These are phyloP conservation scores for Venturia nashicola DNA, from an alignment of 2,329 filamentous ascomycete species.

Conservation along the genomic window DNA sequence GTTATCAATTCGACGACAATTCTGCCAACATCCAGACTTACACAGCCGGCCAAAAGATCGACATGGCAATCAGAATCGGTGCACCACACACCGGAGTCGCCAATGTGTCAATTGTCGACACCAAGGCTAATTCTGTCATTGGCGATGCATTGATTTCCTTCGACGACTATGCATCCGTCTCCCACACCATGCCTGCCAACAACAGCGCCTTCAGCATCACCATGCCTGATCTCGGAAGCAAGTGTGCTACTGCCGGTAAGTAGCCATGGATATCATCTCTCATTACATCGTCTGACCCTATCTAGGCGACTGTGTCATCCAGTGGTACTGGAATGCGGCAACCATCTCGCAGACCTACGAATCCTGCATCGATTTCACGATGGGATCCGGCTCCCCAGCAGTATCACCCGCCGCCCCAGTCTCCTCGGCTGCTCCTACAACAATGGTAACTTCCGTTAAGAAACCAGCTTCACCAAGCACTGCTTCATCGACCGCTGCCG, in stretches of 20 bases:
- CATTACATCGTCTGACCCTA: background rate
- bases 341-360: constrained; percentile 49
- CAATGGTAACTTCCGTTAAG: background rate
- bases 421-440: background rate
- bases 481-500: background rate
- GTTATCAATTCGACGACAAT: constrained; percentile 45
- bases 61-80: constrained; percentile 34
- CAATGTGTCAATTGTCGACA: constrained; percentile 48
- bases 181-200: constrained; percentile 28
- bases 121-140: constrained; percentile 38
- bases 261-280: constrained; percentile 2
- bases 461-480: background rate
- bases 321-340: constrained; percentile 50
- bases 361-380: constrained; percentile 48
- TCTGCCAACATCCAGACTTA: constrained; percentile 39
- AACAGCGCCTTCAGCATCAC: constrained; percentile 41
- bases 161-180: constrained; percentile 41
- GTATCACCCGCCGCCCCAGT: background rate
- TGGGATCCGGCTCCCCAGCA: constrained; percentile 16
- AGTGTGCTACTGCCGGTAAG: constrained; percentile 35
- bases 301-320: constrained; percentile 35
- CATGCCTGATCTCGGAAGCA: constrained; percentile 37
- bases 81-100: constrained; percentile 43
- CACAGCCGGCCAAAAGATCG: constrained; percentile 36
- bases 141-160: constrained; percentile 43